Conservation (phyloP, 768 basidiomycete species). For the Tylopilus balloui region DNA sequence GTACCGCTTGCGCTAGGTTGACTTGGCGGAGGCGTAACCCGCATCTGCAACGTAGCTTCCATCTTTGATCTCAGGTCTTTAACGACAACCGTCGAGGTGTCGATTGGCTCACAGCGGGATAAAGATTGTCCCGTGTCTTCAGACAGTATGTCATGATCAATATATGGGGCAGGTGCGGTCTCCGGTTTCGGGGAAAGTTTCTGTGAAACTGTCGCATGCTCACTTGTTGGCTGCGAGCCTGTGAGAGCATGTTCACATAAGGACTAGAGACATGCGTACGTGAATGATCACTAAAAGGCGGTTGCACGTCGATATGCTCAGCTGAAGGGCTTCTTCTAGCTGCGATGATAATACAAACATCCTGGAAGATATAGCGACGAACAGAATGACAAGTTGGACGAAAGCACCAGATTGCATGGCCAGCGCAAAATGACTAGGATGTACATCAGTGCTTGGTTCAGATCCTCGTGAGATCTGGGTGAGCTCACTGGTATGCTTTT, state of each 20-base stretch:
- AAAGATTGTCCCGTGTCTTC: conserved; percentile 19
- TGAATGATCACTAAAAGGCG: conserved; percentile 29
- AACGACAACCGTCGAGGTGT: neutral
- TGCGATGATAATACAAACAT: conserved; percentile 44
- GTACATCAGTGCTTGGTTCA: neutral
- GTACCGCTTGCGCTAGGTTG: conserved; percentile 5
- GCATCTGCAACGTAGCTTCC: neutral
- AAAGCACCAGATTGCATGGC: conserved; percentile 74
- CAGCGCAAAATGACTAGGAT: conserved; percentile 51
- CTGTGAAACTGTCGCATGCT: neutral
- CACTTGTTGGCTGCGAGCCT: conserved; percentile 15
- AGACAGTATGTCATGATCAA: neutral
- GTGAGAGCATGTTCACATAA: conserved; percentile 1
- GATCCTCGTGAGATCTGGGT: neutral
- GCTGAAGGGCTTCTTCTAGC: conserved; percentile 37
- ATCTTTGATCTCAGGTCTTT: neutral
- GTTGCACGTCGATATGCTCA: conserved; percentile 23
- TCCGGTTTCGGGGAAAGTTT: neutral
- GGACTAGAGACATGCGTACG: conserved; percentile 32
- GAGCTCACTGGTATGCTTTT: conserved; percentile 52
- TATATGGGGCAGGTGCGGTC: neutral
- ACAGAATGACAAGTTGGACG: conserved; percentile 57
- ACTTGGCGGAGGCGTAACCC: neutral
- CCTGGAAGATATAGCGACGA: conserved; percentile 60
- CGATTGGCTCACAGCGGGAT: conserved; percentile 1